These are phyloP conservation scores for Castanea crenata DNA, from an alignment of 306 rosid species.

Conservation along the genomic window DNA sequence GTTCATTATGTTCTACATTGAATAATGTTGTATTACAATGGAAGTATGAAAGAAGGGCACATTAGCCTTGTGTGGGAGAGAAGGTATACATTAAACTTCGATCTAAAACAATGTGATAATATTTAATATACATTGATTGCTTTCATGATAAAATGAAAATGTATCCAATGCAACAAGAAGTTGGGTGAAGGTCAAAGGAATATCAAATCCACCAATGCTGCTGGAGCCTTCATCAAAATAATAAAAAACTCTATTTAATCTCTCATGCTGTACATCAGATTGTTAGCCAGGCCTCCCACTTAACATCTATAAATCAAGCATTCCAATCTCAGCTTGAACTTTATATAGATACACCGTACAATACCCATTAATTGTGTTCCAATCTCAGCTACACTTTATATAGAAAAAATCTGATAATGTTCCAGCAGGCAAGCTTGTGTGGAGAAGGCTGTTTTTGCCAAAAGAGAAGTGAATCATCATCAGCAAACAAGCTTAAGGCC, in stretches of 20 bases:
- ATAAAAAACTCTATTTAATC: slow-evolving; percentile 10
- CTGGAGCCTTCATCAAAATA: slow-evolving; percentile 29
- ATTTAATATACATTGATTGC: slow-evolving; percentile 17
- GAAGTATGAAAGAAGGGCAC: not conserved
- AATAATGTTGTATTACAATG: not conserved
- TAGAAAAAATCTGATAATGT: not conserved
- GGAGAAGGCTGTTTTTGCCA: slow-evolving; percentile 9
- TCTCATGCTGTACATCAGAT: slow-evolving; percentile 22
- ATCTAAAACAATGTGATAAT: not conserved
- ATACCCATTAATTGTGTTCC: not conserved
- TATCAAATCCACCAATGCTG: slow-evolving; percentile 3
- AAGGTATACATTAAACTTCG: slow-evolving; percentile 8
- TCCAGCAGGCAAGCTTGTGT: not conserved
- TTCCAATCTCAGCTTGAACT: slow-evolving; percentile 19
- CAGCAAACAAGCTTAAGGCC: slow-evolving; percentile 16
- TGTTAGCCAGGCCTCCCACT: slow-evolving; percentile 9
- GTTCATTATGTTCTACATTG: not conserved
- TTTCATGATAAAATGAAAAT: slow-evolving; percentile 24
- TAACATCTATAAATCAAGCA: slow-evolving; percentile 1
- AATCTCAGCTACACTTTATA: slow-evolving; percentile 17
- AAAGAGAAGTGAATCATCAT: not conserved
- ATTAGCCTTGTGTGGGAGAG: not conserved
- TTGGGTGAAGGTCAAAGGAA: not conserved
- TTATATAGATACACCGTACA: not conserved
- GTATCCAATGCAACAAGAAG: not conserved